Conservation (phyloP, 129 eudicot species). For the Solidago caesia region DNA sequence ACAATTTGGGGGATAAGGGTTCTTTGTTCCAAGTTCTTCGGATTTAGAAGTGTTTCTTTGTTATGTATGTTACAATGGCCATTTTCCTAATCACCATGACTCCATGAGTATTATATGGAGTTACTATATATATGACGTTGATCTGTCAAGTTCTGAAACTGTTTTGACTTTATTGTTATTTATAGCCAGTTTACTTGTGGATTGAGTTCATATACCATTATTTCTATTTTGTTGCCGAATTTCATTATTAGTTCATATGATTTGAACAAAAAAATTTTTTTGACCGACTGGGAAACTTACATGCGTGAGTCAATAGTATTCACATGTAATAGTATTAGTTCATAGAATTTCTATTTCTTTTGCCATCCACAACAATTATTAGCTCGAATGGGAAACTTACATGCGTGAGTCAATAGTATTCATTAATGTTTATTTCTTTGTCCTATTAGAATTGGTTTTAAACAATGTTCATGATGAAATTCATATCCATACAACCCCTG, state of each 20-base stretch:
- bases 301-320: constrained; percentile 53
- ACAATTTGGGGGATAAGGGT: no score
- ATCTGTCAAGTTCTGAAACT: neutral
- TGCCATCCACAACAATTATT: no score
- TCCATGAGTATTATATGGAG: neutral
- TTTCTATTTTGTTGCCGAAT: constrained; percentile 41
- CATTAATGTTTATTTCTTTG: no score
- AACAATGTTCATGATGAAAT: neutral
- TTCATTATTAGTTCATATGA: constrained; percentile 66
- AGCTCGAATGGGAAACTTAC: no score
- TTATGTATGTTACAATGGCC: constrained; percentile 10
- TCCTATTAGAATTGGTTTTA: neutral
- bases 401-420: no score
- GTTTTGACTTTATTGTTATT: neutral
- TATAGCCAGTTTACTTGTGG: neutral
- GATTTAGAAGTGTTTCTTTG: constrained; percentile 24
- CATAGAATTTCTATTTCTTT: neutral
- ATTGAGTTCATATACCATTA: neutral
- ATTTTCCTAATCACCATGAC: constrained; percentile 6
- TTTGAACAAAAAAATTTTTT: constrained; percentile 77
- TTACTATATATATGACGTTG: neutral
- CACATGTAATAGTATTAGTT: no score
- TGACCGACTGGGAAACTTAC: constrained; percentile 99
- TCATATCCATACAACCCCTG: constrained; percentile 2
- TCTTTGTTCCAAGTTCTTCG: no score